phyloP scores from a whole-genome alignment of 2,329 filamentous ascomycete species.

The Pseudogymnoascus sp. region DNA sequence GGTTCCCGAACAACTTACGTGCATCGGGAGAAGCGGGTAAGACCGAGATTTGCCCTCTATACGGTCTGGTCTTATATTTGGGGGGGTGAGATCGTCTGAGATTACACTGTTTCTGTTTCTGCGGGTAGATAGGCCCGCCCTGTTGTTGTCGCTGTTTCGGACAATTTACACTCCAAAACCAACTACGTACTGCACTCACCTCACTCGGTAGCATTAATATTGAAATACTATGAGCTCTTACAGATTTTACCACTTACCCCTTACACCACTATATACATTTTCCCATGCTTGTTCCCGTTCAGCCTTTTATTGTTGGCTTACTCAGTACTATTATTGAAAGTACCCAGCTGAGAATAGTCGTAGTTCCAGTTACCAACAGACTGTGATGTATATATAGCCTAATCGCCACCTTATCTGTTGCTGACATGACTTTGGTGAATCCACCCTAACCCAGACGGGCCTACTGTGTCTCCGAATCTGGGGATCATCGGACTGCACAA shows the following conservation, averaged over 20 bases:
- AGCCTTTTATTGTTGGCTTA: background rate
- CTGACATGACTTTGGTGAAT: background rate
- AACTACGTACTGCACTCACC: too few relatives aligned
- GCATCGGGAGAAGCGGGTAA: background rate
- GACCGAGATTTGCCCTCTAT: background rate
- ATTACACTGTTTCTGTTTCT: background rate
- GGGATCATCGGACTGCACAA: constrained; percentile 27
- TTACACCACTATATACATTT: background rate
- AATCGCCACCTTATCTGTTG: background rate
- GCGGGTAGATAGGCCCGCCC: background rate
- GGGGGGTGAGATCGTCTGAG: background rate
- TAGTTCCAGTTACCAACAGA: too few relatives aligned
- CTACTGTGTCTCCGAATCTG: constrained; percentile 14
- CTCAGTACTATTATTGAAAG: too few relatives aligned
- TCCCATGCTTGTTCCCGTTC: background rate
- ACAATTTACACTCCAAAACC: background rate
- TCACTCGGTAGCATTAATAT: too few relatives aligned
- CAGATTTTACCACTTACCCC: too few relatives aligned
- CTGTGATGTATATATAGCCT: background rate
- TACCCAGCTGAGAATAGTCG: too few relatives aligned
- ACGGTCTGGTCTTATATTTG: background rate
- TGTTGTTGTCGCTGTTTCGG: background rate
- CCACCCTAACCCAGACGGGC: background rate
- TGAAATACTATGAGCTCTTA: background rate
- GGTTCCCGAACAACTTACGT: background rate